Base-by-base conservation (phyloP, 2,329 filamentous ascomycete genomes). In the Sphaerostilbella broomeana region DNA sequence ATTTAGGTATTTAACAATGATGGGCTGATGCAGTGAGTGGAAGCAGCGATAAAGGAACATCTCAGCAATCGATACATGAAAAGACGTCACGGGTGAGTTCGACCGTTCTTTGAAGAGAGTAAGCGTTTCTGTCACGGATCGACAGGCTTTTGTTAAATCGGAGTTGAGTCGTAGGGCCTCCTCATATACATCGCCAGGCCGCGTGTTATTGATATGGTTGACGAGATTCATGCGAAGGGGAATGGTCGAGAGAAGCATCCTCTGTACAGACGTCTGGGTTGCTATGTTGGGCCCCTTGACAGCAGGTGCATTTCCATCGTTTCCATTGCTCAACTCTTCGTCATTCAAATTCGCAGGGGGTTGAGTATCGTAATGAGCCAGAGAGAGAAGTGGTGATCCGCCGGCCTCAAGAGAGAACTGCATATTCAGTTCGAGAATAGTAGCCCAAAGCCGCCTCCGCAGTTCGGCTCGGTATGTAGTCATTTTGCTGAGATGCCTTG, bases 361-460 rank as follows among this genome's bases (percentile, higher is more conserved):
- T 8, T 58, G 59, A 0, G 71, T 70, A 43, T 79, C 73, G 40
- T 67, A 77, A 38, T 75, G 68, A 7, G 63, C 51, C 0, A 53
- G 36, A 1, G 65, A 61, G 6, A 77, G 56, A 6, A 75, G 55
- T 3, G 72, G 70, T 2, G 67, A 65, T 1, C 70, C 68, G 1
- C 74, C 73, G 0, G 69, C 64, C 40, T 73, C 68, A 17, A 75
- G 56, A 15, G 69, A 65, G 2, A 65, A 60, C 48, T 75, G 70
- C 10, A 77, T 40, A n/a, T 69, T 67, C 3, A 78, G 53, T 50
- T 79, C 74, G 5, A 77, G 41, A 9, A 76, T 65, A 0, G 72
- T 74, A 6, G 69, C 67, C 76, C 75, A 79, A 1, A 79, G 50
- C 3, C 75, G 62, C 4, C 75, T 61, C 2, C 75, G 65, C 54